Evolutionary conservation across 805 yeast genomes (phyloP), one percentile per base, ranked within the genome.

Genomic region (Cyberlindnera xishuangbannaensis): DNA sequence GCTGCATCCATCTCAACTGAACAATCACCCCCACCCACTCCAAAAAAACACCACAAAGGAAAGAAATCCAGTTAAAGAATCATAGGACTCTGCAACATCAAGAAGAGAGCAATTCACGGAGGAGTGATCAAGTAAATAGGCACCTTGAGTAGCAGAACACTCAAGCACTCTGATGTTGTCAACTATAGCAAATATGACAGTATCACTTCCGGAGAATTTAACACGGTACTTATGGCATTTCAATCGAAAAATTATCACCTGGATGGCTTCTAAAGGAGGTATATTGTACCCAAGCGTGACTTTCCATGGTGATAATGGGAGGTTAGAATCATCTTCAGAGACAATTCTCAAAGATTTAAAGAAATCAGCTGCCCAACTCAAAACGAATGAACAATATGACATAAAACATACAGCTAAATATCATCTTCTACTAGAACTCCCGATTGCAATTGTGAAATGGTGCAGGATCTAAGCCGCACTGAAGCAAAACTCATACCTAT

Each of bases 101-200:
- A n/a, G n/a, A n/a, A n/a, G n/a, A n/a, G n/a, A n/a, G n/a, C n/a
- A n/a, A n/a, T n/a, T n/a, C n/a, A n/a, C n/a, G n/a, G n/a, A n/a
- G 2, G 67, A 55, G 16, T 48, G 39, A 7, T 50, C 50, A 24
- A 46, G 39, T 19, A 46, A 31, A 33, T 57, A 54, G 11, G 67
- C 53, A 28, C 65, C 67, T 30, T 60, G 62, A 4, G 45, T 32
- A 18, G 53, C 55, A 18, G 50, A 43, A 47, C 69, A 64, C 11
- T 43, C 30, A 28, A 60, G 48, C n/a, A n/a, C n/a, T n/a, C n/a
- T n/a, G n/a, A n/a, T 44, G 12, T 56, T 60, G 37, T 47, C 59
- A 6, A 39, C 20, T n/a, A 51, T 49, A 14, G 36, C 44, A 13
- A 46, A 36, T 14, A 45, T 43, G 8, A 39, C n/a, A n/a, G n/a